Base-by-base conservation (phyloP, 106 monocot genomes). In the Posidonia australis region DNA sequence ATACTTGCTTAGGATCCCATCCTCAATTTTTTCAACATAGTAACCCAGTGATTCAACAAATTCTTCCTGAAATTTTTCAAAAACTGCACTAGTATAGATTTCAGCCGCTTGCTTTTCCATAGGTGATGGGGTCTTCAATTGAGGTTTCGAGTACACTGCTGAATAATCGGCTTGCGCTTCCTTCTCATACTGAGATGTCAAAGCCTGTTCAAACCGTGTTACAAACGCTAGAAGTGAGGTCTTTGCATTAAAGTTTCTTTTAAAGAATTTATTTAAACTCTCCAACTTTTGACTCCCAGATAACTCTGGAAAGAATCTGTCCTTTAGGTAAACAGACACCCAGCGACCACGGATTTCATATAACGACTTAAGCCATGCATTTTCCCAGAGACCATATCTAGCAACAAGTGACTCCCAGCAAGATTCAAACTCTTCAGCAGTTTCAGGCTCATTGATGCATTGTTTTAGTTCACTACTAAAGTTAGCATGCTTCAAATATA, bases 31-130 rank as follows among this genome's bases (percentile, higher is more conserved):
- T 10, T 88, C 89, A 18, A 70, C 84, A 78, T 71, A 82, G 64
- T 74, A 94, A 19, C 83, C 93, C 47, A 94, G 68, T 1, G 93
- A 94, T 76, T 89, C 79, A 29, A 94, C 70, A 78, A 94, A 94
- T 44, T 94, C 89, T 66, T 80, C 82, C 77, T 89, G 93, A 67
- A 94, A 94, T 42, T 75, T 86, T 22, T 82, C 89, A 60, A 94
- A 94, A 30, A 94, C 83, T 24, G 75, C 76, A 62, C 77, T 81
- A 17, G 93, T 89, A 68, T 94, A 94, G 18, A 78, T 46, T 25
- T 68, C 79, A 17, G 82, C 82, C 19, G 89, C 93, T 67, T 89
- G 86, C 36, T 77, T 89, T 62, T 94, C 93, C 5, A 94, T 89
- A 7, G 86, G 81, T 2, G 93, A 89, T 32, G 93, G 86, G 0